Percentiles rank a stretch among this genome's conserved stretches.
Conservation (phyloP, 2,329 filamentous ascomycete species). For the Verticillium tricorpus region DNA sequence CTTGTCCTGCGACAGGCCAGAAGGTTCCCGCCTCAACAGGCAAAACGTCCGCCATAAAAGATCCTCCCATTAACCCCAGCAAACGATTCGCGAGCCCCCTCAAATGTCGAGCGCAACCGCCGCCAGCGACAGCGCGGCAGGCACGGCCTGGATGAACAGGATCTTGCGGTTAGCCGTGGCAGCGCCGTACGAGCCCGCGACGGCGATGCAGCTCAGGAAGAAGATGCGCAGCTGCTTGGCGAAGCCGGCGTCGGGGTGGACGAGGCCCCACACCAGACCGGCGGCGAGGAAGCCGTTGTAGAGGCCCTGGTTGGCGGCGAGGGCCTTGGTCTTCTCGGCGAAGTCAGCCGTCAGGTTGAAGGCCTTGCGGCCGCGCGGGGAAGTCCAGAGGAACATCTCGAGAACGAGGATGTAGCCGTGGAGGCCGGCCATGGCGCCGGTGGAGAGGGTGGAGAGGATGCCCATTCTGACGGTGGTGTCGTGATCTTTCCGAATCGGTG, state of each 20-base stretch:
- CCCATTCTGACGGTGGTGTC: constrained; percentile 21
- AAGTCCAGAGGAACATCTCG: constrained; percentile 47
- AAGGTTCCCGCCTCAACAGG: background rate
- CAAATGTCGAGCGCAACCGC: constrained; percentile 21
- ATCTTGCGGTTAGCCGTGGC: constrained; percentile 35
- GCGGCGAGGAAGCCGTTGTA: constrained; percentile 51
- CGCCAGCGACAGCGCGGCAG: constrained; percentile 24
- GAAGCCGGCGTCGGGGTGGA: constrained; percentile 37
- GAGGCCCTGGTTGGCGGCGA: constrained; percentile 47
- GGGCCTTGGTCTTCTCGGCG: constrained; percentile 35
- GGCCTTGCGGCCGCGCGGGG: constrained; percentile 36
- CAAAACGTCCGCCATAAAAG: background rate
- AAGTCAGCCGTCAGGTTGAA: constrained; percentile 41
- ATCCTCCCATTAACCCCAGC: background rate
- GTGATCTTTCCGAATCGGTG: background rate
- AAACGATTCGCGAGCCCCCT: background rate
- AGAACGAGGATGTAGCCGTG: constrained; percentile 46
- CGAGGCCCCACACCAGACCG: constrained; percentile 41
- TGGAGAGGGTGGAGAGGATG: constrained; percentile 25
- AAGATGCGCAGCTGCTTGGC: constrained; percentile 40
- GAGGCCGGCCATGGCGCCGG: constrained; percentile 32
- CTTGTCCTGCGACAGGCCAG: too few relatives aligned
- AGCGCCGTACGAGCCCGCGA: constrained; percentile 41
- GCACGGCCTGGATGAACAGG: constrained; percentile 36
- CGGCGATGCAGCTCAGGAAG: constrained; percentile 39